Evolutionary conservation across 805 yeast genomes (phyloP), one percentile per base, ranked within the genome.

Genomic region (Wickerhamomyces ciferrii): DNA sequence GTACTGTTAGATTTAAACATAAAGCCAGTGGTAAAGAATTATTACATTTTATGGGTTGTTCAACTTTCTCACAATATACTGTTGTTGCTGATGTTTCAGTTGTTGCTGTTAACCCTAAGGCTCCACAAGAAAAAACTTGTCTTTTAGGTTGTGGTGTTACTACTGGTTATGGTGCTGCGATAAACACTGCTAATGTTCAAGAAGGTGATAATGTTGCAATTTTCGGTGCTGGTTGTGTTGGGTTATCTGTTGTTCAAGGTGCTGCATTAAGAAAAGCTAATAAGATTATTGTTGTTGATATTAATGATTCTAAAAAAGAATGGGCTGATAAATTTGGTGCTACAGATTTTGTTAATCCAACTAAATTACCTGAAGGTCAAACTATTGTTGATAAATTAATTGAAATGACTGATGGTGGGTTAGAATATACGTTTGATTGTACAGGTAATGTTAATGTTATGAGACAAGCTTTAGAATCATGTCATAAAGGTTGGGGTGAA

Each of bases 401-500:
- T 56, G 95, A 88, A 62, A 72, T 84, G 79, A 90, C 98, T 47
- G 98, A 94, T 61, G 99, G 99, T 59, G 99, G 99, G 45, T 78
- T 89, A 53, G 99, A 94, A 60, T 89, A 67, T 72, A 91, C 99
- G 27, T 94, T 94, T 63, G 99, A 94, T 75, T 91, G 98, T 75
- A 94, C 99, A 44, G 99, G 99, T 72, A 94, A 92, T 63, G 91
- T 84, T 51, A 69, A 79, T 41, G 98, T 94, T 43, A 94, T 94
- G 99, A 84, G 98, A 73, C 75, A 82, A 62, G 99, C 99, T 25
- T 77, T 94, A 55, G 98, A 94, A 75, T 87, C 96, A 20, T 90
- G 97, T 68, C 98, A 94, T 75, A 92, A 91, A 71, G 99, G 99
- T 54, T 94, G 99, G 97, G 99, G 99, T 70, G 81, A 84, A 63